A percentile compares a stretch with the other conserved stretches of the same genome.
Conservation (phyloP, 768 basidiomycete genomes). For the Chalciporus piperatus region DNA sequence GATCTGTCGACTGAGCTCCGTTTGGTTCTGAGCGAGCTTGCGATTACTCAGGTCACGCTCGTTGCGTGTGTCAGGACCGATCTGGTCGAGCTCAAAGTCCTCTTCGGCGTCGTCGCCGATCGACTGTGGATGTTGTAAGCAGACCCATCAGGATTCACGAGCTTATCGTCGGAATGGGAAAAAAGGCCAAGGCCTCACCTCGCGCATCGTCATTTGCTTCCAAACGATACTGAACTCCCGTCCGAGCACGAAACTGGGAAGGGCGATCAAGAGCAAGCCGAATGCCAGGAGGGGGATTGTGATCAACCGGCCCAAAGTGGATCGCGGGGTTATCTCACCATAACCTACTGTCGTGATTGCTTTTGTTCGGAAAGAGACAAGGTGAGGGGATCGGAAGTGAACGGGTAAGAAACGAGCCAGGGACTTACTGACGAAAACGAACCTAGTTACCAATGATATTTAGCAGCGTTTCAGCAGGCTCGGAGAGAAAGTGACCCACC, state of each 20-base stretch:
- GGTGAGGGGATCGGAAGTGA: not conserved
- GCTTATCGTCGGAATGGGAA: not conserved
- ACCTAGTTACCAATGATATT: constrained; percentile 36
- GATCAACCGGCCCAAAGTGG: constrained; percentile 81
- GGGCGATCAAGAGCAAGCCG: constrained; percentile 83
- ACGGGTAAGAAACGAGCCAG: not conserved
- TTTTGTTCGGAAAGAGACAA: constrained; percentile 20
- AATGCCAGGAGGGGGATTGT: constrained; percentile 86
- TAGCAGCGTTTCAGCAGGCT: not conserved
- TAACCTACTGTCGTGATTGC: constrained; percentile 90
- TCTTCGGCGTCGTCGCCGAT: not conserved
- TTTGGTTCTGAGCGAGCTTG: constrained; percentile 65
- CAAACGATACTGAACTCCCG: constrained; percentile 89
- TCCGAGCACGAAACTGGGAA: constrained; percentile 90
- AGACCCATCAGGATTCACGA: not conserved
- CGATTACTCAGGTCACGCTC: constrained; percentile 50
- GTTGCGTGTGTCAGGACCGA: constrained; percentile 3
- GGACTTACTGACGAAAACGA: constrained; percentile 74
- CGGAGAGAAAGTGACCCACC: constrained; percentile 43
- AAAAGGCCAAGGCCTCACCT: constrained; percentile 31
- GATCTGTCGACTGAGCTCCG: constrained; percentile 65
- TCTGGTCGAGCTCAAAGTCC: constrained; percentile 2
- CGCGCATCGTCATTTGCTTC: constrained; percentile 68
- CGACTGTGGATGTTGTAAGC: not conserved
- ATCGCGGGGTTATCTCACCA: constrained; percentile 87